Percentiles rank a stretch among this genome's conserved stretches.
These are phyloP conservation scores for Conticribra weissflogii DNA, from an alignment of 108 stramenopile genomes.

Conservation along the genomic window DNA sequence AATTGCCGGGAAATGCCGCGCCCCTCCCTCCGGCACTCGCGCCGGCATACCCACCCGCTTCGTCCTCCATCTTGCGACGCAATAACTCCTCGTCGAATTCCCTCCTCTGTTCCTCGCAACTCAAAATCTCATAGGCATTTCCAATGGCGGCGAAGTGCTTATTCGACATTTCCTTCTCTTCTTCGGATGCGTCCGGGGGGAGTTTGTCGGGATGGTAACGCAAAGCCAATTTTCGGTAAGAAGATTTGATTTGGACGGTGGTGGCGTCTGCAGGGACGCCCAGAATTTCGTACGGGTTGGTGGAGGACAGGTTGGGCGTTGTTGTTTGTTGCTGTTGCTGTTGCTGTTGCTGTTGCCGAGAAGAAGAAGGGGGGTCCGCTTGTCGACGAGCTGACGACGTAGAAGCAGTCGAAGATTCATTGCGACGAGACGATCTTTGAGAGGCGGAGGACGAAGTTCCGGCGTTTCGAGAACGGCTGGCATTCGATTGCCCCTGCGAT, in stretches of 20 bases:
- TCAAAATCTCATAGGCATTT: slow-evolving; percentile 43
- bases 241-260: slow-evolving; percentile 78
- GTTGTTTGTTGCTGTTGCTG: not conserved
- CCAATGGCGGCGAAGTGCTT: slow-evolving; percentile 38
- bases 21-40: not conserved
- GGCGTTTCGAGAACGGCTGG: too few species aligned
- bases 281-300: slow-evolving; percentile 84
- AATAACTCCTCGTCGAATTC: slow-evolving; percentile 35
- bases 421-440: too few species aligned
- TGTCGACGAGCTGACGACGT: too few species aligned
- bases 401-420: too few species aligned
- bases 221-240: slow-evolving; percentile 81
- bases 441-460: too few species aligned
- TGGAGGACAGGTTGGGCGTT: slow-evolving; percentile 24
- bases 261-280: slow-evolving; percentile 78
- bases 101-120: slow-evolving; percentile 23
- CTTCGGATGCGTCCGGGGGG: slow-evolving; percentile 32
- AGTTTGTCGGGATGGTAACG: slow-evolving; percentile 79
- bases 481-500: too few species aligned
- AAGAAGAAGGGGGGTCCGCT: not conserved
- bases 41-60: not conserved
- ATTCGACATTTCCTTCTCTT: slow-evolving; percentile 35
- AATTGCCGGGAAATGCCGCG: not conserved
- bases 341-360: not conserved
- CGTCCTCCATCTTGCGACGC: slow-evolving; percentile 4